Evolutionary conservation across 805 yeast species (phyloP), one percentile per base, ranked within the genome.

Genomic region (Candida coleopterorum): DNA sequence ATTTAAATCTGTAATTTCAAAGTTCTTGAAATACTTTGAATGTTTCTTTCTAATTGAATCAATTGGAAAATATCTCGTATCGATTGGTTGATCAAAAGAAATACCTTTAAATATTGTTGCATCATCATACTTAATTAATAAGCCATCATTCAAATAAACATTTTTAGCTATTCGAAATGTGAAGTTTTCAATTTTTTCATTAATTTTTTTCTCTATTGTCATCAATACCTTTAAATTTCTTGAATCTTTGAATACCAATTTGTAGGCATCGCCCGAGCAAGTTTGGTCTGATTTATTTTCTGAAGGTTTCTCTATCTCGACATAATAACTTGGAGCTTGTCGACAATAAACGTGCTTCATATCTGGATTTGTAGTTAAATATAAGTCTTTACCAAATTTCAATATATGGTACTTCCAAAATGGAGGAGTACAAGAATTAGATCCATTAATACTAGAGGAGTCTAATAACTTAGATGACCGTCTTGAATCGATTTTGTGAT

Each of bases 351-450:
- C 53, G 50, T 81, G 87, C 42, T 73, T 69, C 14, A 64, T 55
- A 16, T 77, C 79, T 0, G 88, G 88, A 46, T 78, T 81, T 0
- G 89, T 81, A 1, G 87, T 72, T 31, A 81, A 49, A 49, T 79
- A 80, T 32, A 78, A 57, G 45, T 74, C 79, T 26, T 64, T 68
- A 9, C 79, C 77, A 35, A 77, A 59, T 37, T 65, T 69, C 17
- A 77, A 50, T 4, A 80, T 60, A 49, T 82, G 88, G 48, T 81
- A 82, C 49, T 79, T 80, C 79, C 81, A 79, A 44, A 67, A 73
- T 12, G 66, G 68, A 12, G 66, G 68, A 16, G 57, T 38, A 6
- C 6, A 5, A 6, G 7, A 8, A 12, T 8, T 6, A 24, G 12
- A 24, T 7, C 11, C 26, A 20, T 6, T 9, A 20, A 20, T 9